Evolutionary conservation across 2,329 filamentous ascomycete genomes (phyloP).

Genomic region (Fusarium sambucinum): DNA sequence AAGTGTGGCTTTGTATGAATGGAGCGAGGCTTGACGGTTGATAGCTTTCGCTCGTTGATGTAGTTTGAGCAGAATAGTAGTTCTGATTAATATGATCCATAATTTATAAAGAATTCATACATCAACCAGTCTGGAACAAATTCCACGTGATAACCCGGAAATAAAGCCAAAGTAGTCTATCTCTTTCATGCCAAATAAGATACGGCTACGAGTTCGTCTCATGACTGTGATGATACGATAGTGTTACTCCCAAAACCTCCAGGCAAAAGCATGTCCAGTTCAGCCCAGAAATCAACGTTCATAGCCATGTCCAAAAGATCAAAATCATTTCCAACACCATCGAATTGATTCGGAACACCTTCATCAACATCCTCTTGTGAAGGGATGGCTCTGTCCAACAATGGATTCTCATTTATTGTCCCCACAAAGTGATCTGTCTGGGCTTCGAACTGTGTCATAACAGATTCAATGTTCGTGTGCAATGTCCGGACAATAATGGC

Average conservation of each 20-base stretch:
- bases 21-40: no score
- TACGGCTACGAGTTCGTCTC: accelerated
- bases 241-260: neutral
- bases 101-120: neutral
- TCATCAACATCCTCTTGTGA: accelerated
- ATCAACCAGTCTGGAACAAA: accelerated
- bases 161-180: neutral
- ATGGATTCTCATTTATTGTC: accelerated
- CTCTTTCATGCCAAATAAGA: neutral
- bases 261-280: slow-evolving; percentile 12
- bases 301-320: slow-evolving; percentile 25
- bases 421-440: neutral
- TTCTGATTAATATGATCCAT: no score
- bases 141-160: no score
- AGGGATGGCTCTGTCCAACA: neutral
- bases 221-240: neutral
- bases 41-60: neutral
- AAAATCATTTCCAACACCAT: slow-evolving; percentile 3
- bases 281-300: slow-evolving; percentile 25
- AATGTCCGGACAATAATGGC: slow-evolving; percentile 8
- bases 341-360: neutral
- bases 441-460: slow-evolving; percentile 9
- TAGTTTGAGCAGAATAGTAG: neutral
- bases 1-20: no score
- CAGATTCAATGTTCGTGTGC: slow-evolving; percentile 13